Conservation (phyloP, 305 asterid species). For the Fraxinus paxiana region DNA sequence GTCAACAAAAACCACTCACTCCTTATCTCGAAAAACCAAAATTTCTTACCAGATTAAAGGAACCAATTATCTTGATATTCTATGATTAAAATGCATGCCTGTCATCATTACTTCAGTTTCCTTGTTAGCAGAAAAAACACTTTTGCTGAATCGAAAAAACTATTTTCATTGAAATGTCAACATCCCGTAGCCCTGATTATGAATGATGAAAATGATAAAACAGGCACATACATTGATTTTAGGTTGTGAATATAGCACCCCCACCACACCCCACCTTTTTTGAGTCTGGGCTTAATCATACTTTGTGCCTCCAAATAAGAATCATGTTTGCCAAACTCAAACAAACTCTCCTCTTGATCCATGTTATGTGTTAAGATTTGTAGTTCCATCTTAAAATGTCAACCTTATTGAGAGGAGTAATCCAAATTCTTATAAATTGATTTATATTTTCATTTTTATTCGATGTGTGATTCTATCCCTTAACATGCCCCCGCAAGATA, state of each 20-base stretch:
- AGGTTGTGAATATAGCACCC: constrained; percentile 21
- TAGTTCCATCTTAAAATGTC: too few relatives aligned
- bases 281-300: constrained; percentile 8
- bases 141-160: constrained; percentile 21
- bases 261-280: background rate
- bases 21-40: background rate
- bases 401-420: too few relatives aligned
- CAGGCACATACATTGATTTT: constrained; percentile 29
- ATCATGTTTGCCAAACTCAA: constrained; percentile 26
- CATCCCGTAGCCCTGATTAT: constrained; percentile 35
- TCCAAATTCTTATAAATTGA: too few relatives aligned
- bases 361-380: background rate
- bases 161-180: constrained; percentile 28
- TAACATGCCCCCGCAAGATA: too few relatives aligned
- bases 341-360: background rate
- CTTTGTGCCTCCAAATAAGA: constrained; percentile 27
- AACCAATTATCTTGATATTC: background rate
- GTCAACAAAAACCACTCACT: background rate
- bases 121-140: constrained; percentile 25
- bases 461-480: too few relatives aligned
- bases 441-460: too few relatives aligned
- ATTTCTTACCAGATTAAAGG: background rate
- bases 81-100: background rate
- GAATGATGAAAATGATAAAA: constrained; percentile 27
- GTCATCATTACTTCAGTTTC: constrained; percentile 20